These are phyloP conservation scores for Saturnispora halmiae DNA, from an alignment of 805 yeast species.

Conservation along the genomic window DNA sequence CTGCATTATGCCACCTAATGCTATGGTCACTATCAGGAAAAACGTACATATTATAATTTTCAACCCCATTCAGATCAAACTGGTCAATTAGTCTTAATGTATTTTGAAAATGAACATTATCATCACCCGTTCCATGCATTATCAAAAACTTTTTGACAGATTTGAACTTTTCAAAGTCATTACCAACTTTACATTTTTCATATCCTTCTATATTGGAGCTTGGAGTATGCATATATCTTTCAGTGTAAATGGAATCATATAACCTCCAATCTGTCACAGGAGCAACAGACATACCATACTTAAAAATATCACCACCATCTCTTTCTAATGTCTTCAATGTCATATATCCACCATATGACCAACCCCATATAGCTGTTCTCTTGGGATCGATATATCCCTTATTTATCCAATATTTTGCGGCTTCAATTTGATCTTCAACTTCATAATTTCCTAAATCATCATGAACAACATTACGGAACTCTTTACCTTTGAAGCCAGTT, in stretches of 20 bases:
- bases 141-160: slow-evolving; percentile 59
- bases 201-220: slow-evolving; percentile 59
- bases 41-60: slow-evolving; percentile 70
- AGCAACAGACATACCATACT: slow-evolving; percentile 91
- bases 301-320: slow-evolving; percentile 67
- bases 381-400: slow-evolving; percentile 56
- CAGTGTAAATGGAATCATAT: slow-evolving; percentile 91
- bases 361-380: slow-evolving; percentile 87
- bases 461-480: slow-evolving; percentile 70
- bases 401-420: slow-evolving; percentile 63
- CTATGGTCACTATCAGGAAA: slow-evolving; percentile 79
- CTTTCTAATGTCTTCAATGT: slow-evolving; percentile 82
- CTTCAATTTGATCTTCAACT: slow-evolving; percentile 76
- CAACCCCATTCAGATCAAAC: slow-evolving; percentile 62
- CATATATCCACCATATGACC: slow-evolving; percentile 96
- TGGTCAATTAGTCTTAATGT: slow-evolving; percentile 68
- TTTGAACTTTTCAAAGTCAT: slow-evolving; percentile 47
- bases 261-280: slow-evolving; percentile 94
- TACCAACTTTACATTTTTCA: slow-evolving; percentile 47
- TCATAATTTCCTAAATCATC: slow-evolving; percentile 77
- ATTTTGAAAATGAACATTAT: slow-evolving; percentile 93
- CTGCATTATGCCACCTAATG: slow-evolving; percentile 65
- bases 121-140: slow-evolving; percentile 97
- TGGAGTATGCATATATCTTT: slow-evolving; percentile 87
- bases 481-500: slow-evolving; percentile 79